These are phyloP conservation scores for Cordyceps tenuipes DNA, from an alignment of 2,329 filamentous ascomycete genomes.

Conservation along the genomic window DNA sequence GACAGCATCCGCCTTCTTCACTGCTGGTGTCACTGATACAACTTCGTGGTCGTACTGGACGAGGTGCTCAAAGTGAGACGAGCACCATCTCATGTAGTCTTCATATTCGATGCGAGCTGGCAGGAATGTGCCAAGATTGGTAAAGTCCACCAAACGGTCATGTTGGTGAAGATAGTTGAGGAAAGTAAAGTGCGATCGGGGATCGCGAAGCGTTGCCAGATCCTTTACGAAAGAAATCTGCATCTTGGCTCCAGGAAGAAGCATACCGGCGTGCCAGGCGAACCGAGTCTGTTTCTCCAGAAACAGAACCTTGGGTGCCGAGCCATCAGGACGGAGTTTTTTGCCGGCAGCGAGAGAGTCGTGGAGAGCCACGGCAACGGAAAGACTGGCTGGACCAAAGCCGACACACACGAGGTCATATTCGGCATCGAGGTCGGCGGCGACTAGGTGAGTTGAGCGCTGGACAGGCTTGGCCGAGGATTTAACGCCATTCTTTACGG, in stretches of 20 bases:
- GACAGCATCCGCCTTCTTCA: slow-evolving; percentile 39
- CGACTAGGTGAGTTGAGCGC: slow-evolving; percentile 30
- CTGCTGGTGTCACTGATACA: slow-evolving; percentile 56
- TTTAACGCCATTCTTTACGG: neutral
- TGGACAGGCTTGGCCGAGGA: neutral
- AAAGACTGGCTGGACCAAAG: slow-evolving; percentile 85
- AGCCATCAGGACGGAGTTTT: slow-evolving; percentile 31
- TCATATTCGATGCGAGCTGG: slow-evolving; percentile 85
- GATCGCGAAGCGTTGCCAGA: slow-evolving; percentile 80
- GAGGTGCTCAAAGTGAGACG: slow-evolving; percentile 63
- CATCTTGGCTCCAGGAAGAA: slow-evolving; percentile 88
- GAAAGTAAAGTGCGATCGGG: slow-evolving; percentile 87
- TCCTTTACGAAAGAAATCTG: slow-evolving; percentile 98
- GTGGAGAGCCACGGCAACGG: slow-evolving; percentile 81
- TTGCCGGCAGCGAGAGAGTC: slow-evolving; percentile 56
- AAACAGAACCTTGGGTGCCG: slow-evolving; percentile 67
- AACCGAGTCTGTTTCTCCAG: slow-evolving; percentile 78
- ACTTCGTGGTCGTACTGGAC: slow-evolving; percentile 76
- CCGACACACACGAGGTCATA: slow-evolving; percentile 86
- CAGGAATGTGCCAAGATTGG: slow-evolving; percentile 81
- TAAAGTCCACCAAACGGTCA: slow-evolving; percentile 77
- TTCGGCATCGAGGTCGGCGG: slow-evolving; percentile 52
- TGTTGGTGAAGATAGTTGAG: slow-evolving; percentile 86
- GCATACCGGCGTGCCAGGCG: slow-evolving; percentile 92
- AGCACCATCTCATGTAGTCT: slow-evolving; percentile 92